Conservation (phyloP, 176 grass and related monocot genomes). For the maize (Zea mays) region DNA sequence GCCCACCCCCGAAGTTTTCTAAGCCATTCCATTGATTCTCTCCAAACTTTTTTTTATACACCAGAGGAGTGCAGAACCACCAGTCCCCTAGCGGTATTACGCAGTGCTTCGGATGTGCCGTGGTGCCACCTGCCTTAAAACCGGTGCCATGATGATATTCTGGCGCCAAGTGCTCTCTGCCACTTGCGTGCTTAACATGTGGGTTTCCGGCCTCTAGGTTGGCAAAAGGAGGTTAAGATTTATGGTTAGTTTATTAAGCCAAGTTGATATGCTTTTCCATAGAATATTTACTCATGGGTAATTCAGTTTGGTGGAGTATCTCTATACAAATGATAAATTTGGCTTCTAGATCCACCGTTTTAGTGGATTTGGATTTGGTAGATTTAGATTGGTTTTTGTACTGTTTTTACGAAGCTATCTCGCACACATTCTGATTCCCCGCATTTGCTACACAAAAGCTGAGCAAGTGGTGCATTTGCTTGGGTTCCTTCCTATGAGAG, state of each 20-base stretch:
- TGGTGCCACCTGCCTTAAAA: neutral
- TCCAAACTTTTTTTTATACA: neutral
- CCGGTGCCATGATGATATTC: neutral
- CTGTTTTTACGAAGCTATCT: no score
- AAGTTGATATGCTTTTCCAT: neutral
- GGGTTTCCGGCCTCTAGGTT: neutral
- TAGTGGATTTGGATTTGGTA: no score
- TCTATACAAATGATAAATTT: no score
- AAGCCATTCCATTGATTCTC: neutral
- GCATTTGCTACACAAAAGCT: neutral
- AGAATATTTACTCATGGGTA: neutral
- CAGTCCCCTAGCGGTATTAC: neutral
- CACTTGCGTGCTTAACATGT: constrained; percentile 29
- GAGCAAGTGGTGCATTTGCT: neutral
- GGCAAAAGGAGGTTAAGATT: neutral
- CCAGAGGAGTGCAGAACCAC: neutral
- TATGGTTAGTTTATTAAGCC: constrained; percentile 26
- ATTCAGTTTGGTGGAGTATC: no score
- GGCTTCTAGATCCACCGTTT: no score
- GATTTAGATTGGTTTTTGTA: no score
- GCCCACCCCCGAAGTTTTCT: neutral
- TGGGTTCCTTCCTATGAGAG: neutral
- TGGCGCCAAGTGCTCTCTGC: neutral
- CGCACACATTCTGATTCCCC: neutral
- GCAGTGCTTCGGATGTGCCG: neutral